Evolutionary conservation across 1,284 basidiomycete species (phyloP), one percentile per base, ranked within the genome.

Genomic region (Ustilago trichophora): DNA sequence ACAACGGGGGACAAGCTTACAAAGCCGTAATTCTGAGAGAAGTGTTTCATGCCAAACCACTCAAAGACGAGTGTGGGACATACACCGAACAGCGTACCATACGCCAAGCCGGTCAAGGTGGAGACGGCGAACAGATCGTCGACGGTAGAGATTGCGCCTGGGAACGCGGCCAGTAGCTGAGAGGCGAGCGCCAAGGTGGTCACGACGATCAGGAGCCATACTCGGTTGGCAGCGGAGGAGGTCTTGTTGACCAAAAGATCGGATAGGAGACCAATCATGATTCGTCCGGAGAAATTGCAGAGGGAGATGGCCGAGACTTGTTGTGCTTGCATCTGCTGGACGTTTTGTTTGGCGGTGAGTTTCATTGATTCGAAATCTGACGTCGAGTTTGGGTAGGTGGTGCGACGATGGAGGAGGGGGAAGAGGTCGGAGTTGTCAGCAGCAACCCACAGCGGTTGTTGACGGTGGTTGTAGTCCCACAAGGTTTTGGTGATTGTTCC

Each of bases 401-500:
- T 10, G n/a, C 16, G 3, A 24, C 21, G 32, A 15, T 6, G 4
- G 21, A n/a, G 10, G 16, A 11, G 42, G 11, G 8, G 3, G n/a
- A 46, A 12, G 12, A 55, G 32, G 18, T 56, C 44, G 10, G 41
- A 19, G 15, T 57, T 56, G 22, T 25, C 13, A 3, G 55, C 58
- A 12, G 59, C 66, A 2, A 64, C 41, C 6, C 64, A 49, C 3
- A 47, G 16, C 3, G 53, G 40, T 16, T 64, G 26, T 18, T 36
- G 35, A 8, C 65, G 67, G 18, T 88, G 86, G 7, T 86, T 86
- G 59, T 89, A 85, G 12, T 89, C 87, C 60, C 88, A 91, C 12
- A 97, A 85, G 0, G 91, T 91, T 77, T 91, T 89, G 0, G 93
- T 88, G 79, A 96, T 92, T 0, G 90, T 89, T n/a, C 93, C 93